Conservation (phyloP, 208 protist genomes). For the Entamoeba invadens region DNA sequence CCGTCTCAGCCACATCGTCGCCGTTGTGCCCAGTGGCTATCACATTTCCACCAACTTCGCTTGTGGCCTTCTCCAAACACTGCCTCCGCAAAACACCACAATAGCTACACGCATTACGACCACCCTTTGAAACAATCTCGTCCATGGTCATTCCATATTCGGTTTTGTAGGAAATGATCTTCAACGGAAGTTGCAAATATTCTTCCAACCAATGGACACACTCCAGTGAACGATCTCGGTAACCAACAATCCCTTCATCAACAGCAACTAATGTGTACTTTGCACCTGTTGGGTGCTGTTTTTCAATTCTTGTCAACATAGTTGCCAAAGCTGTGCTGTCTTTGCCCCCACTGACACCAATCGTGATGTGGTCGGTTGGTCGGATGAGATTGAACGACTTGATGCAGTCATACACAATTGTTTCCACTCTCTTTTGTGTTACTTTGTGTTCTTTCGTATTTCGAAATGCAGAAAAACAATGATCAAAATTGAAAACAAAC, state of each 20-base stretch:
- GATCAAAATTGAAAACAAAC: too few species aligned
- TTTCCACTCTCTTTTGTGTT: constrained; percentile 66
- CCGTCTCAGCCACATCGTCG: constrained; percentile 86
- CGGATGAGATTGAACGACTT: constrained; percentile 62
- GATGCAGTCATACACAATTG: constrained; percentile 79
- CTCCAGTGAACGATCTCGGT: constrained; percentile 82
- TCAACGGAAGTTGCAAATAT: constrained; percentile 69
- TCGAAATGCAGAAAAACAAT: too few species aligned
- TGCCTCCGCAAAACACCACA: constrained; percentile 88
- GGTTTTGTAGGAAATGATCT: constrained; percentile 74
- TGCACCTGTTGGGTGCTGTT: constrained; percentile 63
- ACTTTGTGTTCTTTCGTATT: too few species aligned
- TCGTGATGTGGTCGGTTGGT: constrained; percentile 57
- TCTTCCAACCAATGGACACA: constrained; percentile 72
- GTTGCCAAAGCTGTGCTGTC: constrained; percentile 57
- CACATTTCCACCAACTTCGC: constrained; percentile 48
- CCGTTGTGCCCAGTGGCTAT: constrained; percentile 92
- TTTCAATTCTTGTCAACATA: constrained; percentile 73
- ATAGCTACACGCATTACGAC: constrained; percentile 48
- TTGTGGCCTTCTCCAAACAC: constrained; percentile 74
- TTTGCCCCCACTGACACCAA: constrained; percentile 38
- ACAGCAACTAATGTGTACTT: constrained; percentile 75
- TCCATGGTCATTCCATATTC: constrained; percentile 90
- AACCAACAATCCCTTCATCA: constrained; percentile 89
- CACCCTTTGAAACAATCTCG: constrained; percentile 57